Percentiles rank a stretch among this genome's conserved stretches.
Evolutionary conservation across 202 grass and related monocot species (phyloP).

Genomic region (Dendrocalamus latiflorus): DNA sequence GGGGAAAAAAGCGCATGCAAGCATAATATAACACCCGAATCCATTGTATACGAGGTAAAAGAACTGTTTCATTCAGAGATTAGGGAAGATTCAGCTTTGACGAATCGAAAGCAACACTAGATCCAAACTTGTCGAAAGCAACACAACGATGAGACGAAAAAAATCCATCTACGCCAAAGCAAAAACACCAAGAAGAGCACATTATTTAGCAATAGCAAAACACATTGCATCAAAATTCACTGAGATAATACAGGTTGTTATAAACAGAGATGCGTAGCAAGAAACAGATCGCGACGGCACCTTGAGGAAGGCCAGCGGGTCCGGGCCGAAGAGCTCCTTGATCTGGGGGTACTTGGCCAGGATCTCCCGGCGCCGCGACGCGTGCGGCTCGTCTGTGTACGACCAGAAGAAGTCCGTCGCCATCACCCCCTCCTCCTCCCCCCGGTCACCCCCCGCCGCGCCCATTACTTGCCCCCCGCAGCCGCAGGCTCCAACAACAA

Average conservation of each 20-base stretch:
- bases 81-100: background rate
- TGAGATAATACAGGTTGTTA: background rate
- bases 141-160: background rate
- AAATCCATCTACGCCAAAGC: background rate
- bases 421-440: slow-evolving; percentile 60
- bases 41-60: background rate
- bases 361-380: slow-evolving; percentile 84
- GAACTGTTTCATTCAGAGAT: background rate
- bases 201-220: background rate
- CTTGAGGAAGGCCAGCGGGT: slow-evolving; percentile 79
- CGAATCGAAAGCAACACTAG: background rate
- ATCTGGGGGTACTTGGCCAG: slow-evolving; percentile 86
- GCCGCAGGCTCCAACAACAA: background rate
- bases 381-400: slow-evolving; percentile 97
- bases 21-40: too few relatives aligned
- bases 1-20: too few relatives aligned
- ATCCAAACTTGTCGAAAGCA: background rate
- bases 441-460: background rate
- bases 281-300: slow-evolving; percentile 33
- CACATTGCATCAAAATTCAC: background rate
- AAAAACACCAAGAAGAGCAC: background rate
- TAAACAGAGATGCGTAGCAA: background rate
- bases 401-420: slow-evolving; percentile 98
- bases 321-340: slow-evolving; percentile 94
- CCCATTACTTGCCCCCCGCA: background rate